Evolutionary conservation across 257 asterid species (phyloP).

Genomic region (Penstemon davidsonii): DNA sequence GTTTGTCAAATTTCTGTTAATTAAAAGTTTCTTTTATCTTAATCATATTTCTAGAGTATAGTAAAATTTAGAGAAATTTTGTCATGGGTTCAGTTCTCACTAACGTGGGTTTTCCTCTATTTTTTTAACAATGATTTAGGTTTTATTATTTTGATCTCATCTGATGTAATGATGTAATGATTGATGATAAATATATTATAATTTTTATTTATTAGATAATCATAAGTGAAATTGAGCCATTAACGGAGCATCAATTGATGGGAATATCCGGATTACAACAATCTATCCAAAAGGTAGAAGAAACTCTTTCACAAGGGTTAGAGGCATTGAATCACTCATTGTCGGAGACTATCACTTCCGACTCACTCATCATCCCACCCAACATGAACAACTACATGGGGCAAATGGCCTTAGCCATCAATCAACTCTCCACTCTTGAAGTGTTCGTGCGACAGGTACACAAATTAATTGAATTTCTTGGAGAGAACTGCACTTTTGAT

Average conservation of each 20-base stretch:
- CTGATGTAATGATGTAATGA: too few species aligned
- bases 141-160: too few species aligned
- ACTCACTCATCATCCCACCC: constrained; percentile 45
- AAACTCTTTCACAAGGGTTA: constrained; percentile 61
- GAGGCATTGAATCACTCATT: constrained; percentile 53
- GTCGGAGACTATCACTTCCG: constrained; percentile 49
- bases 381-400: constrained; percentile 55
- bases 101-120: too few species aligned
- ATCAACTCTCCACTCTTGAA: constrained; percentile 57
- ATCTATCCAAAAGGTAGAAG: constrained; percentile 67
- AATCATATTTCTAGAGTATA: too few species aligned
- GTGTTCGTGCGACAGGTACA: constrained; percentile 64
- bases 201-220: constrained; percentile 35
- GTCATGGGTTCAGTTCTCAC: too few species aligned
- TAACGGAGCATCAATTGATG: constrained; percentile 64
- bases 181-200: too few species aligned
- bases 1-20: too few species aligned
- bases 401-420: constrained; percentile 69
- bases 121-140: too few species aligned
- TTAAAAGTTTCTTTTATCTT: too few species aligned
- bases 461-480: too few species aligned
- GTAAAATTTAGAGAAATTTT: too few species aligned
- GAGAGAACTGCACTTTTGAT: too few species aligned
- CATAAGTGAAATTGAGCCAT: constrained; percentile 51
- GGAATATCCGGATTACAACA: constrained; percentile 60